Percentiles rank a stretch among this genome's conserved stretches.
Conservation (phyloP, 352 stramenopile genomes). For the Phytophthora ramorum region DNA sequence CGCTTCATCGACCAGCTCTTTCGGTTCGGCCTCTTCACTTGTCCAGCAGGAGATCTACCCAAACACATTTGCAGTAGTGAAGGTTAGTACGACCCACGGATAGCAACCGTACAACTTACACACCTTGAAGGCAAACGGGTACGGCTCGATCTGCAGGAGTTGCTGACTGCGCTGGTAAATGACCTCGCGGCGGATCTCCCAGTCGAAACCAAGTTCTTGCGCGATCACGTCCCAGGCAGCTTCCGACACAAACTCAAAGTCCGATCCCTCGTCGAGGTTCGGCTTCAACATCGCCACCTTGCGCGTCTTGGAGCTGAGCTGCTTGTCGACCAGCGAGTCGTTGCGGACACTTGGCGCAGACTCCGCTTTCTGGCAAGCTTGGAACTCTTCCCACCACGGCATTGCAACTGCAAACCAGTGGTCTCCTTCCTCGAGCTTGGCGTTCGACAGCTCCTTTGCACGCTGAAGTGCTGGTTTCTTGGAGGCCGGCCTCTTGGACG, state of each 20-base stretch:
- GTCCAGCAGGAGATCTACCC: slow-evolving; percentile 27
- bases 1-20: slow-evolving; percentile 17
- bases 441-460: slow-evolving; percentile 9
- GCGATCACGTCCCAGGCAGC: slow-evolving; percentile 23
- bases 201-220: slow-evolving; percentile 24
- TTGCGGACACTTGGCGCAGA: slow-evolving; percentile 23
- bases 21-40: slow-evolving; percentile 1
- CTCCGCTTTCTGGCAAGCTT: slow-evolving; percentile 2
- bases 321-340: slow-evolving; percentile 24
- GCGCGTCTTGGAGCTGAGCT: slow-evolving; percentile 22
- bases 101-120: not conserved
- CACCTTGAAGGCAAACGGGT: slow-evolving; percentile 30
- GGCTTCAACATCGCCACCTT: slow-evolving; percentile 27
- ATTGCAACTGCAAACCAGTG: slow-evolving; percentile 29
- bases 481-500: not conserved
- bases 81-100: not conserved
- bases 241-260: slow-evolving; percentile 31
- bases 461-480: slow-evolving; percentile 10
- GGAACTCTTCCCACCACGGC: slow-evolving; percentile 30
- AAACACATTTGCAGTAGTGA: not conserved
- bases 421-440: slow-evolving; percentile 25
- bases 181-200: slow-evolving; percentile 30
- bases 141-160: slow-evolving; percentile 18
- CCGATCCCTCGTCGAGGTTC: slow-evolving; percentile 20
- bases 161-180: slow-evolving; percentile 23